Evolutionary conservation across 2,329 filamentous ascomycete genomes (phyloP), one percentile per base, ranked within the genome.

Genomic region (Triangularia verruculosa): DNA sequence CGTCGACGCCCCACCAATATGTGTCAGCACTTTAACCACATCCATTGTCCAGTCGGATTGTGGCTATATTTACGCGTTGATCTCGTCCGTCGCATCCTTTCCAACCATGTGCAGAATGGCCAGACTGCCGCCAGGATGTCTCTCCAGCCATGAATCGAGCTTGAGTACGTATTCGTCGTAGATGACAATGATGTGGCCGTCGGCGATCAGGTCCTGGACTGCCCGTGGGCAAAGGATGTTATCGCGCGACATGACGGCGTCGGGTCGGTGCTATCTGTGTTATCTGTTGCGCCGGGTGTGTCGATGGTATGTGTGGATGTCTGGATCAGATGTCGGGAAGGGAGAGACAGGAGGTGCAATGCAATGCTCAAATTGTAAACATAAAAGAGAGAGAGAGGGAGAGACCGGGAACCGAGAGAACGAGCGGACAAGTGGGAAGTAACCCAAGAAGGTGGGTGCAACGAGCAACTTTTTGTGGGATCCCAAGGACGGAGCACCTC

Each of bases 21-120:
- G 62, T 69, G 70, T 75, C 69, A 74, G 72, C 70, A 70, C 32
- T 32, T 17, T 28, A 60, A 27, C 12, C 24, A 59, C 34, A 20
- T 60, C n/a, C 51, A 61, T 24, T 28, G 22, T 24, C 51, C 51
- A 54, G 51, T 54, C 13, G 4, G 62, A 59, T 61, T 32, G 34
- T 32, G 53, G 55, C 27, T 25, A 73, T 67, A 78, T 47, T 47
- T 81, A 86, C 83, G 80, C 81, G 66, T 82, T 82, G 69, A 86
- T 86, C 71, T 86, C 83, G 70, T 85, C 82, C 20, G 83, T 84
- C 24, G 84, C 83, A 74, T 86, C 84, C 72, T 78, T 79, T 61
- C 84, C 84, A 3, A 86, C 81, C 83, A 86, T 87, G 75, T 88
- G 86, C 66, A 83, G 71, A 65, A 88, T 86, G 20, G 85, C 83